A percentile compares a stretch with the other conserved stretches of the same genome.
Evolutionary conservation across 768 basidiomycete species (phyloP).

Genomic region (Suillus cothurnatus): DNA sequence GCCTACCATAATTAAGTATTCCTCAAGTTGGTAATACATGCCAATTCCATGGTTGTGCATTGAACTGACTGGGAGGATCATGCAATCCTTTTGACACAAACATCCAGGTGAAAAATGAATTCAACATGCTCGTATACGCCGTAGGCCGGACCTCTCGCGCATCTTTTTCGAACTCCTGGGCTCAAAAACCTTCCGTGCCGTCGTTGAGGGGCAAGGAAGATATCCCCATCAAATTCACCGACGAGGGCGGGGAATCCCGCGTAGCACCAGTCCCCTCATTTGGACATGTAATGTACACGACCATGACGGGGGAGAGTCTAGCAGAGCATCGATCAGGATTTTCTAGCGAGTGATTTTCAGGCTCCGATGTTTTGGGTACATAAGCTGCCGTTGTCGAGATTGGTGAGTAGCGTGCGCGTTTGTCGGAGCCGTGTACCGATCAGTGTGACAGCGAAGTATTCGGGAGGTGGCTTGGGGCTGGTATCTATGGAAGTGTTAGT

Average conservation of each 20-base stretch:
- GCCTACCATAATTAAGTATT: not conserved
- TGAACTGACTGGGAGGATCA: not conserved
- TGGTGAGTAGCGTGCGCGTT: conserved; percentile 54
- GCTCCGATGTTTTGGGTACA: conserved; percentile 94
- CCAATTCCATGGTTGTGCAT: not conserved
- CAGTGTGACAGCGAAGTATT: conserved; percentile 72
- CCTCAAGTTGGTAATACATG: not conserved
- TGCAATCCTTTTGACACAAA: not conserved
- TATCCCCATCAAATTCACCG: conserved; percentile 97
- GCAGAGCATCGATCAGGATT: conserved; percentile 67
- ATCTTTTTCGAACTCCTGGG: conserved; percentile 86
- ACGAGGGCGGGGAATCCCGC: conserved; percentile 96
- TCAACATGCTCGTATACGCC: conserved; percentile 54
- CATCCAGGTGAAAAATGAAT: not conserved
- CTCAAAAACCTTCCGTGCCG: conserved; percentile 96
- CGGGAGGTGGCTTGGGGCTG: conserved; percentile 87
- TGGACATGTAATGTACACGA: conserved; percentile 94
- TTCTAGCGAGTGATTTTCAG: conserved; percentile 87
- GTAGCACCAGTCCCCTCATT: conserved; percentile 85
- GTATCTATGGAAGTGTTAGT: conserved; percentile 93
- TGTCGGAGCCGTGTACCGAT: conserved; percentile 3
- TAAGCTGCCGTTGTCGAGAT: conserved; percentile 85
- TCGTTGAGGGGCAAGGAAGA: conserved; percentile 99
- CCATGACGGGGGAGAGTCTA: conserved; percentile 58
- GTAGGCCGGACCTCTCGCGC: conserved; percentile 90